Conservation (phyloP, 73 alveolate genomes). For the Halteria grandinella region DNA sequence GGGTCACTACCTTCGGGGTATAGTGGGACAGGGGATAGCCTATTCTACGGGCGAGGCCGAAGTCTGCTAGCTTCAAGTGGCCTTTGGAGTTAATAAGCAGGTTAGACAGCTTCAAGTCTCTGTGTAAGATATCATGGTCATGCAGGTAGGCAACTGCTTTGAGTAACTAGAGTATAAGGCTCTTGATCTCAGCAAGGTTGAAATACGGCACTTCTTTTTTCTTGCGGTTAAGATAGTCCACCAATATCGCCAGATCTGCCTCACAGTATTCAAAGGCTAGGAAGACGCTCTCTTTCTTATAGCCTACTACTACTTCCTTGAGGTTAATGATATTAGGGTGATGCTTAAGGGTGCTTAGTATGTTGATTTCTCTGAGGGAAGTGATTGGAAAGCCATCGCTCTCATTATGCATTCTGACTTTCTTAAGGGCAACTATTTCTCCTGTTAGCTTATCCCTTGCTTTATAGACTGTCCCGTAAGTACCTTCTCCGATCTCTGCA, state of each 20-base stretch:
- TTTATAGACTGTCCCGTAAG: conserved; percentile 84
- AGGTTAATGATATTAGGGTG: conserved; percentile 78
- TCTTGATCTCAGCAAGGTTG: conserved; percentile 56
- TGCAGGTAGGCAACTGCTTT: conserved; percentile 78
- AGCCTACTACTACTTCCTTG: conserved; percentile 74
- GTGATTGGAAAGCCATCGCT: conserved; percentile 90
- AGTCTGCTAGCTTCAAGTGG: conserved; percentile 84
- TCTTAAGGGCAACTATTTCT: conserved; percentile 76
- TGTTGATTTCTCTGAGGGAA: conserved; percentile 77
- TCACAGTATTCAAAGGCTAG: conserved; percentile 85
- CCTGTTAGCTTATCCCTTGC: conserved; percentile 71
- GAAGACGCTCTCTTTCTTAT: conserved; percentile 65
- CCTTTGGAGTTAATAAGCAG: conserved; percentile 69
- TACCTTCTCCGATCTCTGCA: conserved; percentile 80
- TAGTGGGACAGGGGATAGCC: conserved; percentile 78
- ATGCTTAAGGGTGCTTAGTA: conserved; percentile 51
- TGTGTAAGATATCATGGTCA: conserved; percentile 72
- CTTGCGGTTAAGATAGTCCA: no score
- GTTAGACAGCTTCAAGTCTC: conserved; percentile 88
- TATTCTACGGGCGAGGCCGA: conserved; percentile 84
- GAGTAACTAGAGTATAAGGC: conserved; percentile 53
- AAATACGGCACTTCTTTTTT: conserved; percentile 25
- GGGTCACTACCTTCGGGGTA: conserved; percentile 89
- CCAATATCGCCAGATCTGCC: conserved; percentile 77
- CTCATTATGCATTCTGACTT: conserved; percentile 77